Conservation (phyloP, 768 basidiomycete genomes). For the Dictyophora rubrovolvata region DNA sequence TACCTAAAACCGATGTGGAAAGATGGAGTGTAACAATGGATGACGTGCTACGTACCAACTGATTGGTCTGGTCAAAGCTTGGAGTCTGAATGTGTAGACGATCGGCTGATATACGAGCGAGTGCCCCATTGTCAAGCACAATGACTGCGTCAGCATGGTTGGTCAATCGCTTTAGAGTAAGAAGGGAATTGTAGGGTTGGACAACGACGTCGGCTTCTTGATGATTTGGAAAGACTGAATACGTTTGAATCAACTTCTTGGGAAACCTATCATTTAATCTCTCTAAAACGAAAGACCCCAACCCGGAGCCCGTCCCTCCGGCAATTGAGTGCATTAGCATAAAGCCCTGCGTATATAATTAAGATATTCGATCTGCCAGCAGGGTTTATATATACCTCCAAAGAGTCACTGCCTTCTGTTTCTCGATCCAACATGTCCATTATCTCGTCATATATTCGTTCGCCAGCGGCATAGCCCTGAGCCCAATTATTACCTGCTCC, state of each 20-base stretch:
- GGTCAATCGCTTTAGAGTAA: slow-evolving; percentile 86
- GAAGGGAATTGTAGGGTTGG: slow-evolving; percentile 93
- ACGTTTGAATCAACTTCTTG: slow-evolving; percentile 98
- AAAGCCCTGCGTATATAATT: slow-evolving; percentile 61
- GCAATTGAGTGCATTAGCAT: slow-evolving; percentile 99
- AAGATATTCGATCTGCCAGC: background rate
- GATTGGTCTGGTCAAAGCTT: slow-evolving; percentile 86
- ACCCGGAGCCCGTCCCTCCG: slow-evolving; percentile 94
- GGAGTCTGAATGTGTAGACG: slow-evolving; percentile 80
- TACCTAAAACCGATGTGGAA: slow-evolving; percentile 39
- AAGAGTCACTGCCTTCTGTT: slow-evolving; percentile 92
- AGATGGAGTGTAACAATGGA: background rate
- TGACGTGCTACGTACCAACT: slow-evolving; percentile 45
- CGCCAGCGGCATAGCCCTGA: slow-evolving; percentile 84
- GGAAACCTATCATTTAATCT: slow-evolving; percentile 96
- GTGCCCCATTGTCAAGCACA: slow-evolving; percentile 91
- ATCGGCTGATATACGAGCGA: slow-evolving; percentile 88
- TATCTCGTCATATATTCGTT: slow-evolving; percentile 87
- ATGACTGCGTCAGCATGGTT: slow-evolving; percentile 97
- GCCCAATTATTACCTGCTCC: slow-evolving; percentile 99
- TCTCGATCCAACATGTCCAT: slow-evolving; percentile 99
- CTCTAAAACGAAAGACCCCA: slow-evolving; percentile 96
- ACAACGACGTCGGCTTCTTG: slow-evolving; percentile 95
- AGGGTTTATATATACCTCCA: slow-evolving; percentile 55
- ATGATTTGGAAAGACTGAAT: slow-evolving; percentile 94